Percentiles rank a stretch among this genome's conserved stretches.
phyloP scores from a whole-genome alignment of 495 filamentous ascomycete species.

The Lasiosphaeria miniovina region DNA sequence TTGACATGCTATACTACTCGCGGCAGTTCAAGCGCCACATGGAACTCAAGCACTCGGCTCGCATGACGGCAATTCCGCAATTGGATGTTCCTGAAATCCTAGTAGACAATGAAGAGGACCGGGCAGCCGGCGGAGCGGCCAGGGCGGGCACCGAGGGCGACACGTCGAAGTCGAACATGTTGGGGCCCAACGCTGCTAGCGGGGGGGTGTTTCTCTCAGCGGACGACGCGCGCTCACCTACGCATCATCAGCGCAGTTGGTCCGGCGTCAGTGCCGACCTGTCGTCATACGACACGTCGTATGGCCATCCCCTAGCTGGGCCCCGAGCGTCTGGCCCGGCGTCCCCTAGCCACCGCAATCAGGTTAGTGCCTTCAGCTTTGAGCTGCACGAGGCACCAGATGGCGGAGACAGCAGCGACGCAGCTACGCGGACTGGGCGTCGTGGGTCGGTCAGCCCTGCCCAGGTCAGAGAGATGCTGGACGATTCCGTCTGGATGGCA shows the following conservation, averaged over 20 bases:
- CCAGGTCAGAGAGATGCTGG: slow-evolving; percentile 76
- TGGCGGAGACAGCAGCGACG: slow-evolving; percentile 10
- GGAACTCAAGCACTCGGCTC: slow-evolving; percentile 63
- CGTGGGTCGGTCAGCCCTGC: slow-evolving; percentile 71
- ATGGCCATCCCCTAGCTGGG: slow-evolving; percentile 41
- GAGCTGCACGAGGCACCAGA: slow-evolving; percentile 35
- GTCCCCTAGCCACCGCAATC: slow-evolving; percentile 29
- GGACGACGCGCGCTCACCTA: slow-evolving; percentile 26
- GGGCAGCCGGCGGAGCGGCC: slow-evolving; percentile 12
- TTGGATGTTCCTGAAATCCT: slow-evolving; percentile 88
- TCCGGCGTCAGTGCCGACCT: slow-evolving; percentile 37
- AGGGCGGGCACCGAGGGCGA: slow-evolving; percentile 19
- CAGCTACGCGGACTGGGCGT: slow-evolving; percentile 34
- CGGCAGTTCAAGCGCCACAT: slow-evolving; percentile 73
- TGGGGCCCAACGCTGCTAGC: not conserved
- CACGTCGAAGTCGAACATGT: not conserved
- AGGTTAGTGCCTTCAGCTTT: slow-evolving; percentile 44
- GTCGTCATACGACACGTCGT: slow-evolving; percentile 41
- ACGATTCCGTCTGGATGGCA: slow-evolving; percentile 86
- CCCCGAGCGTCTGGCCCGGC: slow-evolving; percentile 30
- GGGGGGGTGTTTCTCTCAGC: slow-evolving; percentile 32
- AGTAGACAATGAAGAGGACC: slow-evolving; percentile 63
- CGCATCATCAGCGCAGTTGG: slow-evolving; percentile 40
- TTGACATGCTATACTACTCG: slow-evolving; percentile 88
- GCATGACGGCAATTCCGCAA: slow-evolving; percentile 73